Evolutionary conservation across 345 rosid species (phyloP).

Genomic region (Cardamine chenopodiifolia): DNA sequence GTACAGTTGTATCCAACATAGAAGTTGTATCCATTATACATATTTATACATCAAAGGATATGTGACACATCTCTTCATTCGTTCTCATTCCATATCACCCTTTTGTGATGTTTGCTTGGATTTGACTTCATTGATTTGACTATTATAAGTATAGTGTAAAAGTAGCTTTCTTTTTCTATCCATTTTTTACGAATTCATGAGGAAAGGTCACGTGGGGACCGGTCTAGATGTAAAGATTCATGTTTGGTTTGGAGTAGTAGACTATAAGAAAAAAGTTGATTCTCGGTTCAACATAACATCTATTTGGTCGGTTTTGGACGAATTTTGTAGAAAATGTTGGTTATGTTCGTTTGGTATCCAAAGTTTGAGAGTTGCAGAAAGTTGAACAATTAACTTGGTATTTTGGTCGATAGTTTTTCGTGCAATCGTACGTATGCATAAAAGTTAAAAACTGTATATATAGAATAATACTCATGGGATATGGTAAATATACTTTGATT

Average conservation of each 20-base stretch:
- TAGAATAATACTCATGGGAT: neutral
- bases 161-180: slow-evolving; percentile 23
- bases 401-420: neutral
- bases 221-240: neutral
- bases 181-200: slow-evolving; percentile 3
- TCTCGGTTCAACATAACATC: neutral
- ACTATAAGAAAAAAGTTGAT: neutral
- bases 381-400: neutral
- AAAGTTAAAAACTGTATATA: too few species aligned
- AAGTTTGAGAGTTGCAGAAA: neutral
- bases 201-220: slow-evolving; percentile 32
- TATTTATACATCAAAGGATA: slow-evolving; percentile 11
- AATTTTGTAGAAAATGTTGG: neutral
- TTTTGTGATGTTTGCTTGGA: slow-evolving; percentile 27
- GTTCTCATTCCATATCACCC: slow-evolving; percentile 3
- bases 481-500: neutral
- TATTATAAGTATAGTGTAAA: slow-evolving; percentile 24
- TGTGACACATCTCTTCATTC: slow-evolving; percentile 26
- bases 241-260: slow-evolving; percentile 21
- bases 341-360: neutral
- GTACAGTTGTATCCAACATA: slow-evolving; percentile 29
- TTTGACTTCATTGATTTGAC: slow-evolving; percentile 36
- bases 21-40: slow-evolving; percentile 1
- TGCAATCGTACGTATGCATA: neutral
- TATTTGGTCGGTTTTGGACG: slow-evolving; percentile 10